These are phyloP conservation scores for Phlebopus sp. DNA, from an alignment of 1,284 basidiomycete species.

Conservation along the genomic window DNA sequence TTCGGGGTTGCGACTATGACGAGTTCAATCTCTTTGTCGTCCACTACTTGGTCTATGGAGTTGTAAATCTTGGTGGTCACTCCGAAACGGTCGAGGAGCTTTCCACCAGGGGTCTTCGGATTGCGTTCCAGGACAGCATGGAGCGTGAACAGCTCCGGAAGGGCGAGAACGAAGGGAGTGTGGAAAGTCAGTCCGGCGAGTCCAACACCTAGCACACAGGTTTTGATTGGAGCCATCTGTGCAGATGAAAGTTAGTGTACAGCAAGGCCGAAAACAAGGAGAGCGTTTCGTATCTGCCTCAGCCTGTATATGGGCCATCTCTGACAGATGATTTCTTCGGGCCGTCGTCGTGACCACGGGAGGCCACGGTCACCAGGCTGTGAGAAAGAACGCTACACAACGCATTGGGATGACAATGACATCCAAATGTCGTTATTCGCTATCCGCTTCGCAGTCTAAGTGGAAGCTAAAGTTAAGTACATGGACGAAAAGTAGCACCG, in stretches of 20 bases:
- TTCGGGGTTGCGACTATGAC: constrained; percentile 78
- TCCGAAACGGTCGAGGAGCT: constrained; percentile 61
- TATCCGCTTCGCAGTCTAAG: neutral
- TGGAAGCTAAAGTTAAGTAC: no score
- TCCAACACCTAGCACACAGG: constrained; percentile 74
- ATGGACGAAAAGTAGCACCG: no score
- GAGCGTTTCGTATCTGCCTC: neutral
- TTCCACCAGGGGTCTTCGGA: constrained; percentile 56
- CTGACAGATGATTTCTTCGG: constrained; percentile 4
- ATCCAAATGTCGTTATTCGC: neutral
- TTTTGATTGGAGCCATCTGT: constrained; percentile 53
- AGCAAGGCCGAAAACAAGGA: neutral
- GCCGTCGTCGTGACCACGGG: constrained; percentile 7
- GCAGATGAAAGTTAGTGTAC: neutral
- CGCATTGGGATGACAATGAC: neutral
- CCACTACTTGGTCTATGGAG: constrained; percentile 53
- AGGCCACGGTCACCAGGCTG: constrained; percentile 6
- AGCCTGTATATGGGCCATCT: constrained; percentile 18
- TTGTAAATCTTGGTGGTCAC: constrained; percentile 54
- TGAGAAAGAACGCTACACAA: neutral
- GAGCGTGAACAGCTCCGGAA: constrained; percentile 72
- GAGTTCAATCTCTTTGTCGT: constrained; percentile 61
- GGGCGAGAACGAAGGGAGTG: constrained; percentile 71
- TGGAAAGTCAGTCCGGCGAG: constrained; percentile 78
- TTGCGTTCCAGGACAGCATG: constrained; percentile 67